These are phyloP conservation scores for Fusarium longipes DNA, from an alignment of 2,329 filamentous ascomycete genomes.

Conservation along the genomic window DNA sequence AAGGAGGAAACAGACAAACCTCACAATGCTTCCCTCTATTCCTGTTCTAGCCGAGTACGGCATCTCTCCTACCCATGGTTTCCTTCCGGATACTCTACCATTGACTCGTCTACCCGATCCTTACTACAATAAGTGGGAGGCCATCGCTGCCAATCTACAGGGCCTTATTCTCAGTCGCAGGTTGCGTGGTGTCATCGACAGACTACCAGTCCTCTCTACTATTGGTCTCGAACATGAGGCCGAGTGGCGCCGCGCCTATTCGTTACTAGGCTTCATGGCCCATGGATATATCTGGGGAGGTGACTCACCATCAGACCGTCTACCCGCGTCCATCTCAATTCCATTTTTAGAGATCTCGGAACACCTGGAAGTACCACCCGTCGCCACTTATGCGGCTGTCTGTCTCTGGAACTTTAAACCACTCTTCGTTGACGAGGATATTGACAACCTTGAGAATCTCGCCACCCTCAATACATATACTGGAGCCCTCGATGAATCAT, in stretches of 20 bases:
- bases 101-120: constrained; percentile 83
- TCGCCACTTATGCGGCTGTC: constrained; percentile 92
- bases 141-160: constrained; percentile 85
- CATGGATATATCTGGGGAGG: constrained; percentile 98
- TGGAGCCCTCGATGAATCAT: constrained; percentile 94
- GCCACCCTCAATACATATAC: constrained; percentile 91
- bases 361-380: constrained; percentile 86
- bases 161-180: constrained; percentile 86
- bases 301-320: constrained; percentile 78
- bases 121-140: constrained; percentile 97
- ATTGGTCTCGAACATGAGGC: constrained; percentile 82
- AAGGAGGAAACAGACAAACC: neutral
- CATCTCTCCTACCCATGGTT: constrained; percentile 82
- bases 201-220: constrained; percentile 85
- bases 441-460: constrained; percentile 88
- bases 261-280: constrained; percentile 87
- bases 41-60: constrained; percentile 80
- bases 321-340: constrained; percentile 85
- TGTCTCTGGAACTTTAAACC: constrained; percentile 98
- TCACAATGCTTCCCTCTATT: constrained; percentile 66
- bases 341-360: constrained; percentile 82
- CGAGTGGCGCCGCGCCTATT: constrained; percentile 95
- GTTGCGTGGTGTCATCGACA: constrained; percentile 81
- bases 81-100: constrained; percentile 84
- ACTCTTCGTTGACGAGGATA: constrained; percentile 82